Conservation (phyloP, 1,139 yeast genomes). For the Debaryomyces nepalensis region DNA sequence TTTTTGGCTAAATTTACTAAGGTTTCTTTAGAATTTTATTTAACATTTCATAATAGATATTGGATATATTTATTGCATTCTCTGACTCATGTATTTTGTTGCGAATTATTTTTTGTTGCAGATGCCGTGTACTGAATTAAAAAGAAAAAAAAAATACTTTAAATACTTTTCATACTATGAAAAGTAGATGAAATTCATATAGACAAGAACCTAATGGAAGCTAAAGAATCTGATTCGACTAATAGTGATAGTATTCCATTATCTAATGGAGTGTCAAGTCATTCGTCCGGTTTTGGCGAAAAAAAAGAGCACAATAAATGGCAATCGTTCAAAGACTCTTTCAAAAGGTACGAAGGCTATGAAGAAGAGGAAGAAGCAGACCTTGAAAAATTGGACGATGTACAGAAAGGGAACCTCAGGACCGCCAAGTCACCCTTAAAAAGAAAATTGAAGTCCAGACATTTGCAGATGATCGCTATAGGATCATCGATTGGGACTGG, state of each 20-base stretch:
- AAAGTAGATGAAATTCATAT: constrained; percentile 1
- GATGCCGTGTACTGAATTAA: not conserved
- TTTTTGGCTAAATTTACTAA: constrained; percentile 6
- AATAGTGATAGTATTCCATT: constrained; percentile 5
- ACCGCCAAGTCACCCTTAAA: constrained; percentile 33
- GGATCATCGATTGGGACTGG: constrained; percentile 66
- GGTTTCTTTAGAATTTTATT: constrained; percentile 1
- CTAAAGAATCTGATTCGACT: constrained; percentile 5
- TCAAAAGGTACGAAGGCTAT: constrained; percentile 35
- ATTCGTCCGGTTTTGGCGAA: constrained; percentile 1
- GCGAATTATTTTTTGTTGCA: too few relatives aligned
- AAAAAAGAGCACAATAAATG: constrained; percentile 28
- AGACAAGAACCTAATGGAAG: not conserved
- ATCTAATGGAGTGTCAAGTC: not conserved
- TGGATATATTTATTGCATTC: too few relatives aligned
- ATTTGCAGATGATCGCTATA: constrained; percentile 58
- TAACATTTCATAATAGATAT: too few relatives aligned
- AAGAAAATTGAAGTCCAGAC: constrained; percentile 44
- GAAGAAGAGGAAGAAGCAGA: constrained; percentile 24
- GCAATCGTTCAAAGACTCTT: constrained; percentile 46
- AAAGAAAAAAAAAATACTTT: not conserved
- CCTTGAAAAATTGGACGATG: constrained; percentile 22
- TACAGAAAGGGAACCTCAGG: constrained; percentile 16
- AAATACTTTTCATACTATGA: not conserved
- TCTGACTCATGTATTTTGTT: too few relatives aligned